Base-by-base conservation (phyloP, 169 alveolate species). In the Plasmodium gonderi region DNA sequence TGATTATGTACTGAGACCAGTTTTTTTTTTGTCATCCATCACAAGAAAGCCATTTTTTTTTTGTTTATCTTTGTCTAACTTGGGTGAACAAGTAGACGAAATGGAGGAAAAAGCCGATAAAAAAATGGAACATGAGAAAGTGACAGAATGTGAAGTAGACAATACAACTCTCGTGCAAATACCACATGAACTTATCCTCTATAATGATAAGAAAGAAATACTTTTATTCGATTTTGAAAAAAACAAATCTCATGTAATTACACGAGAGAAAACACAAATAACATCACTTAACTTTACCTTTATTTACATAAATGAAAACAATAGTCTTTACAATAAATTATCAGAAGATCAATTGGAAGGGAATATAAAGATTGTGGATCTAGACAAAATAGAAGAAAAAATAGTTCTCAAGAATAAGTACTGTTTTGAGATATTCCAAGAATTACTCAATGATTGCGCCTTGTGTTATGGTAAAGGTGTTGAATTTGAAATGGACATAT, bases 131-230 rank as follows among this genome's bases (percentile, higher is more conserved):
- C 72, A n/a, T n/a, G n/a, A n/a, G n/a, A n/a, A n/a, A n/a, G 47
- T 29, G 29, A 54, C 9, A 14, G 17, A 1, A 33, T n/a, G n/a
- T 51, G 6, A 29, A 79, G 14, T 17, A n/a, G 4, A 7, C 8
- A 20, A 42, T 1, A 42, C 5, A n/a, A 5, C 60, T 5, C 20
- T 1, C 1, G 36, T 6, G 40, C n/a, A 38, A 6, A 36, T 12
- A 44, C 17, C 7, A 5, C 33, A 5, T 6, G 11, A 74, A 6
- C 79, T 87, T 31, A 29, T 75, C 68, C 79, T 47, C 38, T 87
- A 75, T 45, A 87, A 87, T 23, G 93, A 87, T 4, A 87, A 87
- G 68, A 87, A 87, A 40, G 93, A 87, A 87, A 87, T 87, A 75
- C 89, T 67, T 45, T 33, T 87, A 31, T 87, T 75, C 38, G 75